phyloP scores from a whole-genome alignment of 73 alveolate species.

The Tetrahymena borealis region DNA sequence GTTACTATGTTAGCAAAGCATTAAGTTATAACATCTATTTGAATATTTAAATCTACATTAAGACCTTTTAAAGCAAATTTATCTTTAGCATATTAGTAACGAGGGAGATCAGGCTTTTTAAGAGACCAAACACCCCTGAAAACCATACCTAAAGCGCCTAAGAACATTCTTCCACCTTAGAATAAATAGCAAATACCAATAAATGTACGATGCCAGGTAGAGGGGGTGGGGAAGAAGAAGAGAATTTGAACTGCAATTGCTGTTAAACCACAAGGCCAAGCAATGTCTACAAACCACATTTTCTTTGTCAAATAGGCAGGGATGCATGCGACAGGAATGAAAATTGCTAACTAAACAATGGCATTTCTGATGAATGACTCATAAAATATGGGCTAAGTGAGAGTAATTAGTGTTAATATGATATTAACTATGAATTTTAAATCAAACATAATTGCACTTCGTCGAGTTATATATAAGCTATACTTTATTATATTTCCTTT shows the following conservation, averaged over 20 bases:
- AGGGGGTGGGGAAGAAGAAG: conserved; percentile 7
- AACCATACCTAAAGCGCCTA: conserved; percentile 38
- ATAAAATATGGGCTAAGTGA: conserved; percentile 25
- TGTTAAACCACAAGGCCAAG: conserved; percentile 44
- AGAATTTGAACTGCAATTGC: conserved; percentile 20
- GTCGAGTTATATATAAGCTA: too few relatives aligned
- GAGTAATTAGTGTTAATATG: neutral
- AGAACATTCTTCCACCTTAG: conserved; percentile 45
- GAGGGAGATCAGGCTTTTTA: conserved; percentile 34
- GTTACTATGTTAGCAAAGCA: conserved; percentile 15
- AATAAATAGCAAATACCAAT: conserved; percentile 23
- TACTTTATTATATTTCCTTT: too few relatives aligned
- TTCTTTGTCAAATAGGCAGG: conserved; percentile 32
- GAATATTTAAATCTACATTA: conserved; percentile 24
- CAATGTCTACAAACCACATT: conserved; percentile 43
- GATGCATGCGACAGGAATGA: conserved; percentile 33
- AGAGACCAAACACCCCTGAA: conserved; percentile 26
- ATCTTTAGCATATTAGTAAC: conserved; percentile 39
- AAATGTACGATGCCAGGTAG: conserved; percentile 20
- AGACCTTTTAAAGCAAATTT: conserved; percentile 15
- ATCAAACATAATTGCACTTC: too few relatives aligned
- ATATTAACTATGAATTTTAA: neutral
- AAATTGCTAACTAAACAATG: conserved; percentile 9
- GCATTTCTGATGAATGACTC: conserved; percentile 7
- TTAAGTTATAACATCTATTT: conserved; percentile 21